These are phyloP conservation scores for Mycosphaerella sp. DNA, from an alignment of 2,329 filamentous ascomycete species.

Conservation along the genomic window DNA sequence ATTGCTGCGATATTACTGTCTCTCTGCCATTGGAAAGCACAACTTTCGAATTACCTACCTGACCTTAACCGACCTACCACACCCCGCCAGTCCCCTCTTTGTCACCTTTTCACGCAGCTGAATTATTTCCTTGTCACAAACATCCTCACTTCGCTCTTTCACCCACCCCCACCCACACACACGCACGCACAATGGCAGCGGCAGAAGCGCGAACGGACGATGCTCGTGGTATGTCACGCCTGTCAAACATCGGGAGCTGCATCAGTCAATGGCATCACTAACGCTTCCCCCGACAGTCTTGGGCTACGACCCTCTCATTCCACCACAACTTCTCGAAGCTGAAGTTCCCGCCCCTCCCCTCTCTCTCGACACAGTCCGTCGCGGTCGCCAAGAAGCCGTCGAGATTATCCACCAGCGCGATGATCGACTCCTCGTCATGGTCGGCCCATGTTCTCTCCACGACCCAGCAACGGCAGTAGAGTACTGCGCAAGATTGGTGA, in stretches of 20 bases:
- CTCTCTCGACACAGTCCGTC: conserved; percentile 62
- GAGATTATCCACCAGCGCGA: conserved; percentile 70
- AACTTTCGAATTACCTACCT: no score
- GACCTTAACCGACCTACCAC: no score
- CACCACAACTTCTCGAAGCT: conserved; percentile 75
- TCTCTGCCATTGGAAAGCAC: no score
- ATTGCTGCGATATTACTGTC: no score
- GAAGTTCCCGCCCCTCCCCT: conserved; percentile 65
- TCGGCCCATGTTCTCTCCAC: conserved; percentile 95
- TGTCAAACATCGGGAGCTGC: not conserved
- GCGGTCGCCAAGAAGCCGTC: conserved; percentile 62
- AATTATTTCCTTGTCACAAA: no score
- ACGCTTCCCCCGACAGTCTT: conserved; percentile 54
- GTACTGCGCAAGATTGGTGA: conserved; percentile 74
- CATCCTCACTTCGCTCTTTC: not conserved
- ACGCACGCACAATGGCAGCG: conserved; percentile 13
- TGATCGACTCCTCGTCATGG: conserved; percentile 87
- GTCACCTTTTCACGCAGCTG: no score
- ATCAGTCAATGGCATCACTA: not conserved
- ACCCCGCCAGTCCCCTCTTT: no score
- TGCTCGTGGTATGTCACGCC: conserved; percentile 44
- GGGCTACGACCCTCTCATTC: conserved; percentile 89
- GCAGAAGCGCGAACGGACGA: conserved; percentile 40
- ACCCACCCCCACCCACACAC: not conserved
- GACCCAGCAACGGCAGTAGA: conserved; percentile 82